Percentiles rank a stretch among this genome's conserved stretches.
These are phyloP conservation scores for Colletotrichum sp. DNA, from an alignment of 2,329 filamentous ascomycete species.

Conservation along the genomic window DNA sequence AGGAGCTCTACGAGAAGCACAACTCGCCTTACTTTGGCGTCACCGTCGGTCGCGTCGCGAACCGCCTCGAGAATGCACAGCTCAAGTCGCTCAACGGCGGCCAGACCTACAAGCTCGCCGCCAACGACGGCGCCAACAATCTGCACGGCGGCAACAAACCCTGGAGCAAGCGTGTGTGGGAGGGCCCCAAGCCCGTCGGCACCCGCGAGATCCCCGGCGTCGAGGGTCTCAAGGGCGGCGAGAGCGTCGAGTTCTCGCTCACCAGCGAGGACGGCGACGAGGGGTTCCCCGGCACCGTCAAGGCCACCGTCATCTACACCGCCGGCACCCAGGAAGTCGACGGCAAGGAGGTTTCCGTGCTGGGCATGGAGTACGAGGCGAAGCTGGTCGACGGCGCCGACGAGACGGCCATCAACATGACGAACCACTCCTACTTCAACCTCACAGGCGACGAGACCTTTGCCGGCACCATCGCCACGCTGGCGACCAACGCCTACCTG, in stretches of 20 bases:
- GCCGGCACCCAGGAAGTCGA: slow-evolving; percentile 68
- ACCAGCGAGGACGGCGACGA: slow-evolving; percentile 83
- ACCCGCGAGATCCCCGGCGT: slow-evolving; percentile 53
- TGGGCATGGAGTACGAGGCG: slow-evolving; percentile 90
- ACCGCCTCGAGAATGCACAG: slow-evolving; percentile 76
- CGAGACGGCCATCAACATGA: slow-evolving; percentile 93
- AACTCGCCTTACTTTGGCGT: slow-evolving; percentile 88
- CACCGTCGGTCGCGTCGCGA: slow-evolving; percentile 86
- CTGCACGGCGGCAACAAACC: slow-evolving; percentile 75
- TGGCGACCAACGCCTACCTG: slow-evolving; percentile 69
- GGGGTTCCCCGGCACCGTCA: slow-evolving; percentile 86
- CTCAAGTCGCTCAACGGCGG: slow-evolving; percentile 74
- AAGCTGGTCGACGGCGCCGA: slow-evolving; percentile 75
- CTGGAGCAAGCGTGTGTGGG: slow-evolving; percentile 82
- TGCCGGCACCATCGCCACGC: slow-evolving; percentile 68
- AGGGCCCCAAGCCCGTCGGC: slow-evolving; percentile 71
- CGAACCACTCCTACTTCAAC: slow-evolving; percentile 90
- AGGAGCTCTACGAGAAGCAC: slow-evolving; percentile 75
- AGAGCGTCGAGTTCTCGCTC: slow-evolving; percentile 70
- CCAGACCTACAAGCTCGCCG: slow-evolving; percentile 70
- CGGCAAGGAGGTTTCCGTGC: slow-evolving; percentile 69
- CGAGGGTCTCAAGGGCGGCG: slow-evolving; percentile 60
- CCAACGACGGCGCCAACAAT: slow-evolving; percentile 80
- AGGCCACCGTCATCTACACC: slow-evolving; percentile 79
- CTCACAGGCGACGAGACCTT: slow-evolving; percentile 58